Conservation (phyloP, 208 protist genomes). For the Trypanosoma cruzi region DNA sequence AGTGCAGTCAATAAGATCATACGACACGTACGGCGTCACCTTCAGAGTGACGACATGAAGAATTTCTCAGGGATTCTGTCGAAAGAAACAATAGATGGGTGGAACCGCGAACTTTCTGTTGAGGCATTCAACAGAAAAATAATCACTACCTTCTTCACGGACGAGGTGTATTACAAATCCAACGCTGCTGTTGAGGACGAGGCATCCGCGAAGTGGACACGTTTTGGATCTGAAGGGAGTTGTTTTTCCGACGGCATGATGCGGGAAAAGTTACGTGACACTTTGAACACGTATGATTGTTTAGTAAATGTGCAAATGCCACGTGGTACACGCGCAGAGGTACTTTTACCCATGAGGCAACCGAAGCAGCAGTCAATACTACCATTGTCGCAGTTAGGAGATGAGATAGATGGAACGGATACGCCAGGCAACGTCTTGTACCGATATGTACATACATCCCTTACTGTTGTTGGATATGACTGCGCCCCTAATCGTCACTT, state of each 20-base stretch:
- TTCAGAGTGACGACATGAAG: slow-evolving; percentile 13
- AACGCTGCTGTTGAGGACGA: background rate
- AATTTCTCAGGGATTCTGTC: slow-evolving; percentile 22
- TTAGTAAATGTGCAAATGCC: slow-evolving; percentile 1
- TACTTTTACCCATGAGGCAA: slow-evolving; percentile 15
- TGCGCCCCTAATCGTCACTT: slow-evolving; percentile 48
- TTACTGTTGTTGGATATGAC: slow-evolving; percentile 69
- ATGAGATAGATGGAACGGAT: slow-evolving; percentile 1
- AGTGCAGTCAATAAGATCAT: slow-evolving; percentile 36
- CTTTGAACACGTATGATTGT: slow-evolving; percentile 3
- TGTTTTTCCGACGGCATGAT: background rate
- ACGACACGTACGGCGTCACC: slow-evolving; percentile 49
- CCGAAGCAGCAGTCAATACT: background rate
- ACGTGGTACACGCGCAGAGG: slow-evolving; percentile 29
- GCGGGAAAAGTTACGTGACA: background rate
- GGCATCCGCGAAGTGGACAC: slow-evolving; percentile 5
- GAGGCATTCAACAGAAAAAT: slow-evolving; percentile 32
- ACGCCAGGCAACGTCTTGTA: background rate
- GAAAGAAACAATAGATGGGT: slow-evolving; percentile 32
- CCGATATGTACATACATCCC: slow-evolving; percentile 14
- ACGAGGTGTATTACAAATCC: background rate
- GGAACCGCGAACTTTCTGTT: slow-evolving; percentile 51
- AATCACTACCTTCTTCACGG: slow-evolving; percentile 19
- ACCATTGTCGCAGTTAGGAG: background rate
- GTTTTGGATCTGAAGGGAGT: background rate